Evolutionary conservation across 2,329 filamentous ascomycete species (phyloP).

Genomic region (Colletotrichum sp.): DNA sequence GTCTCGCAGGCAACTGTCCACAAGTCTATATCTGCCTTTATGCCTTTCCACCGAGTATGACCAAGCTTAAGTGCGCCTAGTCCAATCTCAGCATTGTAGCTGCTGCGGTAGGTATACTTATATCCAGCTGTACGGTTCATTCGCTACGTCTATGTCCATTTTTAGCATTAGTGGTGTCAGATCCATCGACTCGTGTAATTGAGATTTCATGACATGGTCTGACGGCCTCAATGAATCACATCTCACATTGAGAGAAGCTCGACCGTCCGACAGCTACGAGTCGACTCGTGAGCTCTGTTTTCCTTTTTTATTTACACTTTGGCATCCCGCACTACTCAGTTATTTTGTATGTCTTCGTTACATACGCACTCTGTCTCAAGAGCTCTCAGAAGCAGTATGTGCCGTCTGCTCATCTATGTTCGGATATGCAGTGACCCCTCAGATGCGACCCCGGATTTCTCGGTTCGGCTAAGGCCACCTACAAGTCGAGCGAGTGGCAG

Average conservation of each 20-base stretch:
- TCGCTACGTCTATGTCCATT: accelerated
- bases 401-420: neutral
- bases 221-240: neutral
- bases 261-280: neutral
- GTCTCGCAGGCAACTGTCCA: neutral
- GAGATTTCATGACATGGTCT: neutral
- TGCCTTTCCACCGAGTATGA: neutral
- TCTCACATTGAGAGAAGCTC: neutral
- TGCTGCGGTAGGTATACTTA: neutral
- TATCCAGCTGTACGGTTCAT: neutral
- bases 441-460: neutral
- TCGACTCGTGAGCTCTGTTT: neutral
- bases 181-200: neutral
- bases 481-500: neutral
- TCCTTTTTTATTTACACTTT: too few species aligned
- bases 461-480: neutral
- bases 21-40: neutral
- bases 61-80: too few species aligned
- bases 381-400: neutral
- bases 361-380: too few species aligned
- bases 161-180: neutral
- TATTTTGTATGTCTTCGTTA: too few species aligned
- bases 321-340: neutral
- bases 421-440: neutral
- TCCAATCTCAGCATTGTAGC: neutral